Conservation (phyloP, 2,329 filamentous ascomycete species). For the Myriangium duriaei region DNA sequence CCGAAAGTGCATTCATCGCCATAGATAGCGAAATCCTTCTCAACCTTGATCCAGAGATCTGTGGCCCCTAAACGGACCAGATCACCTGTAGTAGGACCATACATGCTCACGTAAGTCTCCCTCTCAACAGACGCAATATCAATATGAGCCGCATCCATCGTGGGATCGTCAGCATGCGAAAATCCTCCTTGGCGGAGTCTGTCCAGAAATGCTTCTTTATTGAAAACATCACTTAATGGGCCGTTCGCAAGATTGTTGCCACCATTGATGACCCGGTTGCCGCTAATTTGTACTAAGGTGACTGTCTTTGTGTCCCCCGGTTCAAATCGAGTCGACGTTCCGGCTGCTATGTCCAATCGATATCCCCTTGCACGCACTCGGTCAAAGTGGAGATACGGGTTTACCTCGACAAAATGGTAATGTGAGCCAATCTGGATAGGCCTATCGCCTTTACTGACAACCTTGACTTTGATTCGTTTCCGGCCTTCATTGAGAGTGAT, state of each 20-base stretch:
- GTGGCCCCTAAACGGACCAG: slow-evolving; percentile 69
- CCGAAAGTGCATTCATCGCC: slow-evolving; percentile 95
- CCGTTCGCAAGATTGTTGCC: slow-evolving; percentile 73
- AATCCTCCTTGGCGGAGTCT: slow-evolving; percentile 63
- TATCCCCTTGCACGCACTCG: slow-evolving; percentile 70
- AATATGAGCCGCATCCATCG: slow-evolving; percentile 41
- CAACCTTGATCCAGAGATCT: slow-evolving; percentile 81
- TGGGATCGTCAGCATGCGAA: slow-evolving; percentile 59
- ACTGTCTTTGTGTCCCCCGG: slow-evolving; percentile 87
- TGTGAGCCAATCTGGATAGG: slow-evolving; percentile 80
- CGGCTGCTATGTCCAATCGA: slow-evolving; percentile 78
- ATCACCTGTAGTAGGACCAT: slow-evolving; percentile 84
- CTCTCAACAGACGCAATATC: slow-evolving; percentile 61
- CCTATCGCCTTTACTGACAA: slow-evolving; percentile 77
- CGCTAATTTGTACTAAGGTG: slow-evolving; percentile 76
- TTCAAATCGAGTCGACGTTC: slow-evolving; percentile 87
- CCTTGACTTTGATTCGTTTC: slow-evolving; percentile 58
- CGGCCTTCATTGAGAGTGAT: slow-evolving; percentile 63
- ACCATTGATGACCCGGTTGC: slow-evolving; percentile 65
- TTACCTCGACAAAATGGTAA: slow-evolving; percentile 94
- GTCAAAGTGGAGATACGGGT: slow-evolving; percentile 81
- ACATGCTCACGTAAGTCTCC: slow-evolving; percentile 73
- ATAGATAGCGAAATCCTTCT: slow-evolving; percentile 71
- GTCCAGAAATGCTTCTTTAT: slow-evolving; percentile 52
- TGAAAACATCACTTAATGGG: slow-evolving; percentile 48